Evolutionary conservation across 768 basidiomycete genomes (phyloP), one percentile per base, ranked within the genome.

Genomic region (Hortiboletus flavorubellus): DNA sequence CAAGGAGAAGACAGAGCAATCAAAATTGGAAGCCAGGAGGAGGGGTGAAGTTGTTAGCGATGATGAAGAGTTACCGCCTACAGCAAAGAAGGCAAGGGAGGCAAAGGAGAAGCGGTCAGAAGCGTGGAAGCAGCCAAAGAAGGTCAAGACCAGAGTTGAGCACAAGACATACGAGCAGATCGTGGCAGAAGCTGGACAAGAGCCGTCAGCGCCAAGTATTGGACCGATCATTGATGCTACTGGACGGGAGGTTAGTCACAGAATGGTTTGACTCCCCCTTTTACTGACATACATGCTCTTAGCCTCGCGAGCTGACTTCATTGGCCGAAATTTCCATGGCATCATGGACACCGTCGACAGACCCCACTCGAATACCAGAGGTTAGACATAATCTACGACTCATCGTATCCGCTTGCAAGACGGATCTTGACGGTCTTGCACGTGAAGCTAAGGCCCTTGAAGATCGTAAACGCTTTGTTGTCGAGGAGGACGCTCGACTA

Each of bases 91-190:
- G 76, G 66, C 77, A 73, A 62, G 73, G 75, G 78, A 75, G 51
- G 84, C 78, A 65, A 83, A 83, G 62, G 78, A 77, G 51, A 84
- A 87, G 63, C 76, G 83, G 65, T 80, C 89, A 15, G 87, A 93
- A 56, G 80, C 80, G 5, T 97, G 94, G 95, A 94, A 89, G 74
- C 82, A 82, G 56, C 84, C 89, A 8, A 90, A 83, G 79, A 94
- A 89, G 69, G 78, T 84, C 51, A 97, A 92, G 73, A 85, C 81
- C 21, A 92, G 84, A 72, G 76, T 94, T 34, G 86, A 93, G 67
- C 94, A 98, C 76, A 97, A 96, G 79, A 93, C 94, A 0, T 99
- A 98, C 67, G 97, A 99, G 71, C 84, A 99, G 72, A 91, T 98
- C 51, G 69, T 99, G 49, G 88, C 91, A 3, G 93, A 96, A 67